These are phyloP conservation scores for Yarrowia porcina DNA, from an alignment of 805 yeast genomes.

Conservation along the genomic window DNA sequence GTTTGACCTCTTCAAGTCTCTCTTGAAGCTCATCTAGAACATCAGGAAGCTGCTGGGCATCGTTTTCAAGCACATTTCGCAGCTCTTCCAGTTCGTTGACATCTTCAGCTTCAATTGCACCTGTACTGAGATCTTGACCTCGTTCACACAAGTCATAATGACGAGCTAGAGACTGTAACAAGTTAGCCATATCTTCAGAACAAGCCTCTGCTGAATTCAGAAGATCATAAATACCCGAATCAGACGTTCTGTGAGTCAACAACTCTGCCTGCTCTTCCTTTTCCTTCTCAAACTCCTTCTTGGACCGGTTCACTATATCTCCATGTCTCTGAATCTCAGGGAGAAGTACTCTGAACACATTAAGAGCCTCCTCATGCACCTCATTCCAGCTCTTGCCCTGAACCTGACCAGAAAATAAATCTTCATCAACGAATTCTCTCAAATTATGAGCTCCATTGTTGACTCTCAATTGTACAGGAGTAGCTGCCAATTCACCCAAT, in stretches of 20 bases:
- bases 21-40: constrained; percentile 3
- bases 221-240: not conserved
- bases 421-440: constrained; percentile 15
- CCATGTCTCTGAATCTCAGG: constrained; percentile 10
- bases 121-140: not conserved
- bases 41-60: not conserved
- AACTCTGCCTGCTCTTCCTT: not conserved
- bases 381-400: constrained; percentile 5
- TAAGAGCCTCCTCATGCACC: constrained; percentile 5
- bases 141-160: constrained; percentile 21
- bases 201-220: constrained; percentile 5
- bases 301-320: not conserved
- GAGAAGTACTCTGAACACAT: not conserved
- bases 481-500: constrained; percentile 19
- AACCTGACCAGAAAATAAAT: not conserved
- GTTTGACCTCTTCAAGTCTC: constrained; percentile 1
- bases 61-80: not conserved
- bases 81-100: not conserved
- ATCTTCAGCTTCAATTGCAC: not conserved
- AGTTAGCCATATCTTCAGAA: constrained; percentile 8
- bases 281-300: constrained; percentile 1
- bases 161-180: not conserved
- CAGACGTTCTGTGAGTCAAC: not conserved
- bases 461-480: not conserved
- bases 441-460: constrained; percentile 4